Percentiles rank a stretch among this genome's conserved stretches.
Evolutionary conservation across 495 filamentous ascomycete genomes (phyloP).

Genomic region (Xylaria intraflava): DNA sequence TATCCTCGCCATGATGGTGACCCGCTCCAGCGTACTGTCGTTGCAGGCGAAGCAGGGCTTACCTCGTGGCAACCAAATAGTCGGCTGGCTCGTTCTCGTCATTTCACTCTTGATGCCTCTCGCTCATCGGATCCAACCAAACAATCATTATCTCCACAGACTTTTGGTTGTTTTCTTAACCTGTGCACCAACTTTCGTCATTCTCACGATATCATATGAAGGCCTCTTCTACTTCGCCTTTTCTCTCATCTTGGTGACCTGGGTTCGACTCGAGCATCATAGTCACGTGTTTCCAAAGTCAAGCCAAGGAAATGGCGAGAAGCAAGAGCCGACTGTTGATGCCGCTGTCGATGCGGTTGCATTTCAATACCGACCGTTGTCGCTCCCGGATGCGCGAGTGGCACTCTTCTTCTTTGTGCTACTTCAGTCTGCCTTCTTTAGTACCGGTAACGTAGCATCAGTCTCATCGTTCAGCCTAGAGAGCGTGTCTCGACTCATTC

Average conservation of each 20-base stretch:
- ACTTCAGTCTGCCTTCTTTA: conserved; percentile 94
- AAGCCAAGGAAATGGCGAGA: conserved; percentile 17
- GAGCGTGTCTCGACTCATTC: conserved; percentile 83
- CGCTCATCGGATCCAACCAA: conserved; percentile 71
- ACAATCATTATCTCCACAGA: conserved; percentile 84
- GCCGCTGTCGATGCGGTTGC: conserved; percentile 10
- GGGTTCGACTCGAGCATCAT: conserved; percentile 84
- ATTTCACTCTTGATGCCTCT: conserved; percentile 74
- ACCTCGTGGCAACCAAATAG: conserved; percentile 79
- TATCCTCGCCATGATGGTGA: conserved; percentile 76
- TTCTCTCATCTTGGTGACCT: conserved; percentile 72
- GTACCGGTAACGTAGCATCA: conserved; percentile 93
- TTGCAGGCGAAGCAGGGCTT: conserved; percentile 82
- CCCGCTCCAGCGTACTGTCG: conserved; percentile 70
- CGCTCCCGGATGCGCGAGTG: conserved; percentile 74
- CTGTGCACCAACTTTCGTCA: conserved; percentile 88
- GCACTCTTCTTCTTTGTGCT: conserved; percentile 93
- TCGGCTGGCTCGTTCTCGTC: conserved; percentile 84
- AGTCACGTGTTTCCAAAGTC: conserved; percentile 52
- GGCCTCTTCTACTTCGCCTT: conserved; percentile 94
- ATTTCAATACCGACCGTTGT: conserved; percentile 60
- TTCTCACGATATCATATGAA: conserved; percentile 96
- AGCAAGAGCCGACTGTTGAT: conserved; percentile 14
- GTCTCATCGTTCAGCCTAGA: conserved; percentile 93
- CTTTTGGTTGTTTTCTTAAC: conserved; percentile 86